Base-by-base conservation (phyloP, 2,329 filamentous ascomycete species). In the Pochonia chlamydosporia region DNA sequence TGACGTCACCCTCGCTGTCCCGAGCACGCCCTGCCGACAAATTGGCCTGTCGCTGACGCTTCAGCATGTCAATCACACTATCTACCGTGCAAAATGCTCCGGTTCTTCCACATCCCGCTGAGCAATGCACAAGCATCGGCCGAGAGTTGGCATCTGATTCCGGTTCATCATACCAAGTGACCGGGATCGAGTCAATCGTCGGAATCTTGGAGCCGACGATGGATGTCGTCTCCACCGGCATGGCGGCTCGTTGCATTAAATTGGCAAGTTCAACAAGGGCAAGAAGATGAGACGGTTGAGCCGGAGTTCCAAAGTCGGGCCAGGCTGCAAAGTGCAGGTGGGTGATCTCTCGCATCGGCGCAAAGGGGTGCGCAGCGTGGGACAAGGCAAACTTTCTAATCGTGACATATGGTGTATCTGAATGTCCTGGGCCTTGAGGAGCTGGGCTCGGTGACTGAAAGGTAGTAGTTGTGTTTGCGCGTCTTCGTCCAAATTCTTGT, bases 41-140 rank as follows among this genome's bases (percentile, higher is more conserved):
- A 31, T 65, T 66, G 8, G 63, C 63, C 44, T 71, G 64, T 26
- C 73, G 78, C 65, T 96, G 90, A n/a, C 88, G 82, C 70, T 96
- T 96, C 50, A 99, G 71, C 87, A 96, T 95, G 66, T 96, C 91
- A 48, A 97, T 85, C 8, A 97, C 93, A 33, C 86, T 92, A 63
- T 97, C 93, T 14, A 97, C 90, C 0, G 93, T 95, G 64, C 93
- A 97, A 62, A 97, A 99, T 0, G 93, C 92, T 3, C 93, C 93
- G 0, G 93, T 99, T 13, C 93, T 85, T 1, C 93, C 93, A 67
- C 93, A 99, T 0, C 93, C 93, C 4, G 93, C 93, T 46, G 89
- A 95, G 69, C 93, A 99, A 64, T 99, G 93, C 0, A 99, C 92
- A 20, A 99, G 66, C 56, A 96, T 82, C 7, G 92, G 92, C 25